Evolutionary conservation across 164 flowering plant species (phyloP).

Genomic region (Kingdonia uniflora): DNA sequence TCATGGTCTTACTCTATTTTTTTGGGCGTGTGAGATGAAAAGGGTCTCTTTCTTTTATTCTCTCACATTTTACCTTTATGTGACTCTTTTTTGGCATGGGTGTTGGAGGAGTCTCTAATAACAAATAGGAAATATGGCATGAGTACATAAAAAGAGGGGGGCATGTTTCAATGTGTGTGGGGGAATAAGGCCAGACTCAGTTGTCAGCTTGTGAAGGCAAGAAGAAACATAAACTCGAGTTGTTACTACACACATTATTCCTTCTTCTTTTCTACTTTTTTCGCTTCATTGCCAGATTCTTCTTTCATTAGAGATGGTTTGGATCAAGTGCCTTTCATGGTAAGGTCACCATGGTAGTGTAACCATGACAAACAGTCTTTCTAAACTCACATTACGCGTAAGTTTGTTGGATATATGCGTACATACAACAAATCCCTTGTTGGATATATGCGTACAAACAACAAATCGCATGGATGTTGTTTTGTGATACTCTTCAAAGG

Average conservation of each 20-base stretch:
- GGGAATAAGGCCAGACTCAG: constrained; percentile 3
- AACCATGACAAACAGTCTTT: too few species aligned
- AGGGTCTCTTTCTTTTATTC: neutral
- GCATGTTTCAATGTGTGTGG: constrained; percentile 2
- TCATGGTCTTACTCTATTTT: neutral
- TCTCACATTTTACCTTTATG: too few species aligned
- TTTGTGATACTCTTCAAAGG: too few species aligned
- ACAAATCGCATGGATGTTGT: constrained; percentile 1
- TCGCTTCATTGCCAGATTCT: neutral
- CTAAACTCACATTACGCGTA: too few species aligned
- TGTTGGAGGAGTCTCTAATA: neutral
- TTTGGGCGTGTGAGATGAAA: neutral
- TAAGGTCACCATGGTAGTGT: too few species aligned
- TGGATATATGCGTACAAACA: too few species aligned
- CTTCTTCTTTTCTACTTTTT: neutral
- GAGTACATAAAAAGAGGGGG: neutral
- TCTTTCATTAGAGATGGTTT: too few species aligned
- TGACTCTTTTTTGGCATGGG: constrained; percentile 1
- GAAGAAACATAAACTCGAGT: constrained; percentile 5
- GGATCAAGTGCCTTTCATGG: too few species aligned
- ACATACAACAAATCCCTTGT: too few species aligned
- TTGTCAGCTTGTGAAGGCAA: constrained; percentile 7
- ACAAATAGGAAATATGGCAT: neutral
- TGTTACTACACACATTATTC: neutral
- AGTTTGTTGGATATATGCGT: too few species aligned